A percentile compares a stretch with the other conserved stretches of the same genome.
Conservation (phyloP, 73 alveolate species). For the Symbiodinium natans region DNA sequence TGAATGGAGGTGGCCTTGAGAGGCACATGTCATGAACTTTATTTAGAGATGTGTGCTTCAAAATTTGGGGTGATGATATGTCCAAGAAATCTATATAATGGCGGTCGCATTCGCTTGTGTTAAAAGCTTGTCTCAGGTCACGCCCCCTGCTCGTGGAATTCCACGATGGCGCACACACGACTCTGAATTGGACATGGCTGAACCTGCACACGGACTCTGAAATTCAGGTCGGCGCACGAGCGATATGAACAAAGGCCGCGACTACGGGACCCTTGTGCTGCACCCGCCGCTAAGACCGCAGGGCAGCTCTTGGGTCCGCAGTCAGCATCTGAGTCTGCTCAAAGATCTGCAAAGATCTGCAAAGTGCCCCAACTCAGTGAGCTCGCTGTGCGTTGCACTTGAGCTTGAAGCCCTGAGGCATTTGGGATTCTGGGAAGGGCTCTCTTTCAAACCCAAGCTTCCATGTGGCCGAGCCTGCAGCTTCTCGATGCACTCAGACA, state of each 20-base stretch:
- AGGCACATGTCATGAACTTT: too few relatives aligned
- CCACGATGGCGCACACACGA: conserved; percentile 16
- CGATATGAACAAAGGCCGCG: not conserved
- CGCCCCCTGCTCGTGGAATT: not conserved
- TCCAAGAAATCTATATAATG: too few relatives aligned
- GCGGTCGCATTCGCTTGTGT: too few relatives aligned
- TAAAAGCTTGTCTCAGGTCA: not conserved
- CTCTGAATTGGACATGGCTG: conserved; percentile 7
- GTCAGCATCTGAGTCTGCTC: not conserved
- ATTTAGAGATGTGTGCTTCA: too few relatives aligned
- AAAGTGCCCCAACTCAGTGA: conserved; percentile 14
- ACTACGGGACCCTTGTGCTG: not conserved
- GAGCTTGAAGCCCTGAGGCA: conserved; percentile 74
- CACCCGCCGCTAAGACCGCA: not conserved
- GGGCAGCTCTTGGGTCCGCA: not conserved
- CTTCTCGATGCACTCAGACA: conserved; percentile 82
- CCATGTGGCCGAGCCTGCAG: conserved; percentile 36
- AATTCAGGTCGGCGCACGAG: not conserved
- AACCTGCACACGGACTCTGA: not conserved
- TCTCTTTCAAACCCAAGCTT: not conserved
- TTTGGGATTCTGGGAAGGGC: not conserved
- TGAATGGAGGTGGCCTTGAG: not conserved
- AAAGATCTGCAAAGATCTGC: too few relatives aligned
- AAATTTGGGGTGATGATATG: too few relatives aligned
- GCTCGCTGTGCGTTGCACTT: conserved; percentile 87